These are phyloP conservation scores for Hanseniaspora uvarum DNA, from an alignment of 1,139 yeast genomes.

Conservation along the genomic window DNA sequence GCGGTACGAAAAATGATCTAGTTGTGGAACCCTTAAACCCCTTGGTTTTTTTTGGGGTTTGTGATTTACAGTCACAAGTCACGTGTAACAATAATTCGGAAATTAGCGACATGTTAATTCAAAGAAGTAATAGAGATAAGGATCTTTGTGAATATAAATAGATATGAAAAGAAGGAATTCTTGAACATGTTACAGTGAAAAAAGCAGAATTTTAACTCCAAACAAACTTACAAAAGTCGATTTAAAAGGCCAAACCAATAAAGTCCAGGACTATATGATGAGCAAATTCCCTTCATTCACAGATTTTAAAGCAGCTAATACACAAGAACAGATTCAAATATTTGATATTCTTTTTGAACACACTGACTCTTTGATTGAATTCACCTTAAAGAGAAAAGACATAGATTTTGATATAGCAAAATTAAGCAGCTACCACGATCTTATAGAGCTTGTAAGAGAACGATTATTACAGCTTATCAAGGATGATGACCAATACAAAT, in stretches of 20 bases:
- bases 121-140: not conserved
- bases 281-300: not conserved
- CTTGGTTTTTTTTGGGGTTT: not conserved
- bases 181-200: too few species aligned
- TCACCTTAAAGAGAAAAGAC: slow-evolving; percentile 19
- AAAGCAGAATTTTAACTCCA: too few species aligned
- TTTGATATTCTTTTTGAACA: slow-evolving; percentile 23
- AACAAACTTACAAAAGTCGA: too few species aligned
- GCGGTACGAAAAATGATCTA: too few species aligned
- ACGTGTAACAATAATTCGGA: not conserved
- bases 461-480: slow-evolving; percentile 34
- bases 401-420: slow-evolving; percentile 16
- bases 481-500: slow-evolving; percentile 29
- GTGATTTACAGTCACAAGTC: not conserved
- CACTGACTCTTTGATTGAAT: slow-evolving; percentile 20
- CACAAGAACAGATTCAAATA: slow-evolving; percentile 18
- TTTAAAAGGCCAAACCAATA: too few species aligned
- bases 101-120: not conserved
- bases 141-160: not conserved
- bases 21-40: too few species aligned
- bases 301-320: not conserved
- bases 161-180: too few species aligned
- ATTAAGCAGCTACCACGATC: slow-evolving; percentile 35
- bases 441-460: slow-evolving; percentile 44
- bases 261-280: too few species aligned